A percentile compares a stretch with the other conserved stretches of the same genome.
Evolutionary conservation across 2,329 filamentous ascomycete genomes (phyloP).

Genomic region (Cordyceps fumosorosea): DNA sequence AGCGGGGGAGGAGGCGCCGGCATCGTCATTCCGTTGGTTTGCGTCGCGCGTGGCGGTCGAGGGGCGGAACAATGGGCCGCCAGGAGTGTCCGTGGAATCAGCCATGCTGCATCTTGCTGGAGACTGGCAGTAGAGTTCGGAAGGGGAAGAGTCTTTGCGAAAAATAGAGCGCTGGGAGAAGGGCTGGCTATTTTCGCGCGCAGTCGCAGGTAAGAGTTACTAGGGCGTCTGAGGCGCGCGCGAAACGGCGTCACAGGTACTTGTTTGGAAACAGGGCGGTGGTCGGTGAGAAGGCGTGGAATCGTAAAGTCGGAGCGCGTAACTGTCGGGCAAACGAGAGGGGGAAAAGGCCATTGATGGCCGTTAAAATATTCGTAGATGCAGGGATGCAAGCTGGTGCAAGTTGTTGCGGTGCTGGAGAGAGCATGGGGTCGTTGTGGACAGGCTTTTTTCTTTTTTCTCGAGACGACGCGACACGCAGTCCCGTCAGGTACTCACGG

Average conservation of each 20-base stretch:
- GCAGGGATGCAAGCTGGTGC: neutral
- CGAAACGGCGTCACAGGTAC: neutral
- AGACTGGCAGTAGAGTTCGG: neutral
- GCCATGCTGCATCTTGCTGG: slow-evolving; percentile 13
- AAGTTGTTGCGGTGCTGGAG: neutral
- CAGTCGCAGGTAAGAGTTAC: neutral
- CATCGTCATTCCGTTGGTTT: neutral
- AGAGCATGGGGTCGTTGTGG: neutral
- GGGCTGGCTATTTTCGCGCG: neutral
- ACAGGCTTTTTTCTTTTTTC: neutral
- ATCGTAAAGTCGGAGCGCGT: neutral
- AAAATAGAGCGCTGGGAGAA: neutral
- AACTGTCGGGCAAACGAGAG: neutral
- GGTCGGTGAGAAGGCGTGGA: neutral
- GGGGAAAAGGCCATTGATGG: neutral
- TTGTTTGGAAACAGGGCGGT: neutral
- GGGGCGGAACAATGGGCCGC: slow-evolving; percentile 11
- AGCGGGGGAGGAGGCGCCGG: slow-evolving; percentile 13
- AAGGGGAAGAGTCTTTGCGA: neutral
- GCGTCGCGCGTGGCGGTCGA: slow-evolving; percentile 6
- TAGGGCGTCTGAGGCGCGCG: neutral
- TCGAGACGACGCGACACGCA: neutral
- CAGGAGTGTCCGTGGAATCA: slow-evolving; percentile 4
- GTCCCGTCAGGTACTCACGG: too few relatives aligned
- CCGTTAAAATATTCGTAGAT: neutral